phyloP scores from a whole-genome alignment of 2,329 filamentous ascomycete genomes.

The Microcyclospora pomicola region DNA sequence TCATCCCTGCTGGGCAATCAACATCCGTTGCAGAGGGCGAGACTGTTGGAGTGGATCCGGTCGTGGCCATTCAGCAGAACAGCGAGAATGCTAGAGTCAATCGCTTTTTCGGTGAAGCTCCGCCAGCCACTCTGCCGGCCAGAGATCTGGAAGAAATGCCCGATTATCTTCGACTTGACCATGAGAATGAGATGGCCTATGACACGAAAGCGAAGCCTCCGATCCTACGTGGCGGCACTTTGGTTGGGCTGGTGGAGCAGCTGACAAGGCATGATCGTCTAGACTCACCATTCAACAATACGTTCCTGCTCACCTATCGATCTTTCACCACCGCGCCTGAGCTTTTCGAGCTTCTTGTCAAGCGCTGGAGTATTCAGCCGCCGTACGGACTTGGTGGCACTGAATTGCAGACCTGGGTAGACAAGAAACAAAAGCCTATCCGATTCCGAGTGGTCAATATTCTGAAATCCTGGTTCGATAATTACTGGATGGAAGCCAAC shows the following conservation, averaged over 20 bases:
- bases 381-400: slow-evolving; percentile 61
- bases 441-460: slow-evolving; percentile 95
- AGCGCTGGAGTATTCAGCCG: slow-evolving; percentile 83
- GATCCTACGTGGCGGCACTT: slow-evolving; percentile 73
- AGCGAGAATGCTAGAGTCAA: slow-evolving; percentile 36
- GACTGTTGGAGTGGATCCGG: slow-evolving; percentile 4
- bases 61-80: slow-evolving; percentile 24
- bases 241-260: slow-evolving; percentile 83
- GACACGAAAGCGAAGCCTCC: slow-evolving; percentile 66
- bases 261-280: slow-evolving; percentile 90
- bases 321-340: slow-evolving; percentile 88
- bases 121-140: slow-evolving; percentile 30
- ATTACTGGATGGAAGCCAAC: slow-evolving; percentile 95
- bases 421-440: slow-evolving; percentile 91
- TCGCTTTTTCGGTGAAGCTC: slow-evolving; percentile 39
- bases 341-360: slow-evolving; percentile 82
- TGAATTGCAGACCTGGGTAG: slow-evolving; percentile 78
- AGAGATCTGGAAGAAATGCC: slow-evolving; percentile 60
- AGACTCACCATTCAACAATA: slow-evolving; percentile 92
- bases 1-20: slow-evolving; percentile 32
- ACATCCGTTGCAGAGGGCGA: slow-evolving; percentile 53
- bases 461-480: slow-evolving; percentile 95
- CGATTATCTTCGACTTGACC: slow-evolving; percentile 71
- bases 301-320: slow-evolving; percentile 89
- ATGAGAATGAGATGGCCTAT: slow-evolving; percentile 80